A percentile compares a stretch with the other conserved stretches of the same genome.
Evolutionary conservation across 441 rosid species (phyloP).

Genomic region (Eutrema salsugineum): DNA sequence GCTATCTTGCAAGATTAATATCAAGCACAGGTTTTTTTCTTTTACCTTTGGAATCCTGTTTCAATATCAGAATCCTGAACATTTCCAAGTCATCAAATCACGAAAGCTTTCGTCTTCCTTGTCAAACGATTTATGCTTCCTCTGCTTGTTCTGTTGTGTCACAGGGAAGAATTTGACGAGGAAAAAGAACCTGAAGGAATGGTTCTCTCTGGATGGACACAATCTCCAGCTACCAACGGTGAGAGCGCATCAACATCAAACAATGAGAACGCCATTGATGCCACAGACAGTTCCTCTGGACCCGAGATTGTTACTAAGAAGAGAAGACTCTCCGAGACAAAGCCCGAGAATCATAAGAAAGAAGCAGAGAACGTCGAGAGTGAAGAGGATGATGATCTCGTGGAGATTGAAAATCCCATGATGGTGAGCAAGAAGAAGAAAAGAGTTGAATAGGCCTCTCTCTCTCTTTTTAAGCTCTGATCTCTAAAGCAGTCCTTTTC

Average conservation of each 20-base stretch:
- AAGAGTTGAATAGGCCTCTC: conserved; percentile 40
- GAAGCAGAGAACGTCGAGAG: conserved; percentile 39
- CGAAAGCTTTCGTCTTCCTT: background rate
- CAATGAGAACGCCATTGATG: conserved; percentile 43
- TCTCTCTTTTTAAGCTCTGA: background rate
- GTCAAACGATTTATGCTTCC: background rate
- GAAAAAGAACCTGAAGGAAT: conserved; percentile 98
- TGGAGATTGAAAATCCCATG: conserved; percentile 53
- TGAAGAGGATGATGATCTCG: conserved; percentile 56
- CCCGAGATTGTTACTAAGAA: conserved; percentile 44
- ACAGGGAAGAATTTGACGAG: conserved; percentile 91
- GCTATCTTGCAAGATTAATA: conserved; percentile 71
- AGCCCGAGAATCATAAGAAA: conserved; percentile 20
- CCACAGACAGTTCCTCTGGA: conserved; percentile 38
- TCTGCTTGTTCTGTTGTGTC: conserved; percentile 4
- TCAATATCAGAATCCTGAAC: background rate
- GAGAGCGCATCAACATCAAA: conserved; percentile 45
- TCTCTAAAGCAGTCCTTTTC: background rate
- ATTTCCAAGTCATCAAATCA: background rate
- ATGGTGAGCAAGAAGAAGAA: conserved; percentile 50
- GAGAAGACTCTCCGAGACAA: conserved; percentile 47
- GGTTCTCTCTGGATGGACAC: conserved; percentile 90
- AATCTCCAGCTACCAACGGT: conserved; percentile 50
- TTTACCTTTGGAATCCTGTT: background rate
- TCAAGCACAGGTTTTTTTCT: conserved; percentile 81